These are phyloP conservation scores for Coccomyxa sp. DNA, from an alignment of 139 green algal genomes.

Conservation along the genomic window DNA sequence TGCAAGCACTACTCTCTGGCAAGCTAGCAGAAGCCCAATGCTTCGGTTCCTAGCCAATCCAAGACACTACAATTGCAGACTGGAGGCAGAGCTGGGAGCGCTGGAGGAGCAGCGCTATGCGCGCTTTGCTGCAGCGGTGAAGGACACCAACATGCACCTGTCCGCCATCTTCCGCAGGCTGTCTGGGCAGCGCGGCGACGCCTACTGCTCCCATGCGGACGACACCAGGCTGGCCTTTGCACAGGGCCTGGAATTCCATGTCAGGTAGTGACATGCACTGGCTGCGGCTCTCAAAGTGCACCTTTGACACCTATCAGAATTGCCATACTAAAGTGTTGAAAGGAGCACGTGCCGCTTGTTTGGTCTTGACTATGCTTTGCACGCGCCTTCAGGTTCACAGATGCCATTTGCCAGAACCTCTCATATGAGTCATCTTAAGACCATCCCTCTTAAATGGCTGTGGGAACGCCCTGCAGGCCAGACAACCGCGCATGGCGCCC, in stretches of 20 bases:
- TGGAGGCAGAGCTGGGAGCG: slow-evolving; percentile 19
- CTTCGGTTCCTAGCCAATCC: too few species aligned
- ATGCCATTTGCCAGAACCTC: too few species aligned
- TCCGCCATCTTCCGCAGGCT: slow-evolving; percentile 32
- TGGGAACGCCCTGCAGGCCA: too few species aligned
- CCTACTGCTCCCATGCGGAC: slow-evolving; percentile 41
- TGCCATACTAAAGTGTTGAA: too few species aligned
- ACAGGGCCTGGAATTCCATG: slow-evolving; percentile 52
- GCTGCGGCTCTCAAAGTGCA: too few species aligned
- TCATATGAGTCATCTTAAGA: not conserved
- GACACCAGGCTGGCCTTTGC: slow-evolving; percentile 53
- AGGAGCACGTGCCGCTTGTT: too few species aligned
- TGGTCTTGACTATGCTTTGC: slow-evolving; percentile 9
- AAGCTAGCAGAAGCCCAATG: slow-evolving; percentile 10
- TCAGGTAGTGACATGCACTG: too few species aligned
- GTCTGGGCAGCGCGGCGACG: slow-evolving; percentile 43
- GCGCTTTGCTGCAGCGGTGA: slow-evolving; percentile 26
- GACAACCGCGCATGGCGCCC: slow-evolving; percentile 57
- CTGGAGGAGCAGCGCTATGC: slow-evolving; percentile 40
- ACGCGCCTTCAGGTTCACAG: too few species aligned
- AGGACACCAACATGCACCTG: slow-evolving; percentile 16
- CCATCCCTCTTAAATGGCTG: not conserved
- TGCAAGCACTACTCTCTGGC: too few species aligned
- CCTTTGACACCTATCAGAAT: too few species aligned
- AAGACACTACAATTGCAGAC: too few species aligned